Conservation (phyloP, 192 early-diverging fungal species). For the Coemansia sp. region DNA sequence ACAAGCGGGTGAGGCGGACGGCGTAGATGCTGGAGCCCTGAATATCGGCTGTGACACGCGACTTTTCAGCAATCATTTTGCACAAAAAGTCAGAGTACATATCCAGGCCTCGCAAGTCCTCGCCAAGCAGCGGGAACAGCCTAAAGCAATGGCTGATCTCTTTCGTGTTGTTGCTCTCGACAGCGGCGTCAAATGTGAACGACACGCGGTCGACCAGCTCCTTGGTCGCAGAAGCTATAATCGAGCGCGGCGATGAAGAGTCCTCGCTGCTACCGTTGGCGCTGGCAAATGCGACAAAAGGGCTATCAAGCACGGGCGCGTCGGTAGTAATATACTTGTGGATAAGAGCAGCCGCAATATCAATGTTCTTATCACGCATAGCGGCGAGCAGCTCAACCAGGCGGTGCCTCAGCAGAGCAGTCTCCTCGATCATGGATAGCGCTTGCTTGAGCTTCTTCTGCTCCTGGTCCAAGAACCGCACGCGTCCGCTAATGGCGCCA, state of each 20-base stretch:
- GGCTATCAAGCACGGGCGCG: slow-evolving; percentile 20
- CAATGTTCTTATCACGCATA: slow-evolving; percentile 51
- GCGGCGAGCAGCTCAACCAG: slow-evolving; percentile 31
- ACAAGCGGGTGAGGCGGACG: slow-evolving; percentile 76
- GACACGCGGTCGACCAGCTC: slow-evolving; percentile 71
- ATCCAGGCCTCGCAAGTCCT: slow-evolving; percentile 82
- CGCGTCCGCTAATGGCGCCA: slow-evolving; percentile 79
- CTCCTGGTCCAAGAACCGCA: slow-evolving; percentile 81
- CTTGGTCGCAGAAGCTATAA: slow-evolving; percentile 57
- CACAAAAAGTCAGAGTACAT: slow-evolving; percentile 84
- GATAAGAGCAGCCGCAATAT: slow-evolving; percentile 56
- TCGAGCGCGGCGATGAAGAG: slow-evolving; percentile 15
- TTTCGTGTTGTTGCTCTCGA: slow-evolving; percentile 63
- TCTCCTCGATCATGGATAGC: slow-evolving; percentile 68
- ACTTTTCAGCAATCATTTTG: slow-evolving; percentile 70
- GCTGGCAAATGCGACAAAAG: slow-evolving; percentile 24
- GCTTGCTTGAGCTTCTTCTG: slow-evolving; percentile 71
- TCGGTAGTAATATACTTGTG: slow-evolving; percentile 26
- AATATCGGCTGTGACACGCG: slow-evolving; percentile 45
- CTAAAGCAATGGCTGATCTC: slow-evolving; percentile 85
- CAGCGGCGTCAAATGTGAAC: slow-evolving; percentile 78
- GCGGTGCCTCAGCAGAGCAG: slow-evolving; percentile 54
- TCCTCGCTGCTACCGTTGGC: slow-evolving; percentile 20
- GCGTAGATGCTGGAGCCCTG: slow-evolving; percentile 59
- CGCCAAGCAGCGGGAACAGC: slow-evolving; percentile 84